These are phyloP conservation scores for Aspergillus bertholletiae DNA, from an alignment of 495 filamentous ascomycete genomes.

Conservation along the genomic window DNA sequence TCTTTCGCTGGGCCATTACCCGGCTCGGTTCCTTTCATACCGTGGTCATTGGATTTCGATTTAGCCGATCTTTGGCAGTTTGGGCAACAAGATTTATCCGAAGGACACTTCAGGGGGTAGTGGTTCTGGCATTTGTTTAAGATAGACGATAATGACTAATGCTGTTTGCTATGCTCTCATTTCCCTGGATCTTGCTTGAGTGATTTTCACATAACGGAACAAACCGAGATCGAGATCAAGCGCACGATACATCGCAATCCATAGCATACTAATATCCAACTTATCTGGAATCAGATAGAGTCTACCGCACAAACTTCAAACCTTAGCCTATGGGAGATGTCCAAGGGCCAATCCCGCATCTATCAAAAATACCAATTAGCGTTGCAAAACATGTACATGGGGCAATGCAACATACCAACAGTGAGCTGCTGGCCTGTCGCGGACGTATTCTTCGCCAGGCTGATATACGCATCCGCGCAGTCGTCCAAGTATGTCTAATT, in stretches of 20 bases:
- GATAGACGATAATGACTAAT: no score
- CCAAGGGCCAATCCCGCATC: neutral
- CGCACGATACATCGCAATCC: no score
- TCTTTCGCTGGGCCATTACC: neutral
- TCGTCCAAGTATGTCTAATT: conserved; percentile 53
- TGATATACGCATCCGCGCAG: conserved; percentile 49
- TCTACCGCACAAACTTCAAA: neutral
- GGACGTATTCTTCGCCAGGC: conserved; percentile 51
- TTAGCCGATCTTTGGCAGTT: neutral
- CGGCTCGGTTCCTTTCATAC: neutral
- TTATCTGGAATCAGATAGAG: no score
- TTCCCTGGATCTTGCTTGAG: no score
- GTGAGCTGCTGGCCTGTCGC: conserved; percentile 55
- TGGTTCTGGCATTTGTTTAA: neutral
- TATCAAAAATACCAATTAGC: neutral
- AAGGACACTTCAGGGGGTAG: neutral
- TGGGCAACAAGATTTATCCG: neutral
- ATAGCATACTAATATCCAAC: no score
- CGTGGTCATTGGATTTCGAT: neutral
- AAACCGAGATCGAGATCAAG: no score
- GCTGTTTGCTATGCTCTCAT: no score
- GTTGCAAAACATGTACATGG: neutral
- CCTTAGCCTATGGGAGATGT: neutral
- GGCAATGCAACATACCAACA: conserved; percentile 38
- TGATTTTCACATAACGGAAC: no score